Percentiles rank a stretch among this genome's conserved stretches.
phyloP scores from a whole-genome alignment of 2,329 filamentous ascomycete species.

The Hortaea werneckii region DNA sequence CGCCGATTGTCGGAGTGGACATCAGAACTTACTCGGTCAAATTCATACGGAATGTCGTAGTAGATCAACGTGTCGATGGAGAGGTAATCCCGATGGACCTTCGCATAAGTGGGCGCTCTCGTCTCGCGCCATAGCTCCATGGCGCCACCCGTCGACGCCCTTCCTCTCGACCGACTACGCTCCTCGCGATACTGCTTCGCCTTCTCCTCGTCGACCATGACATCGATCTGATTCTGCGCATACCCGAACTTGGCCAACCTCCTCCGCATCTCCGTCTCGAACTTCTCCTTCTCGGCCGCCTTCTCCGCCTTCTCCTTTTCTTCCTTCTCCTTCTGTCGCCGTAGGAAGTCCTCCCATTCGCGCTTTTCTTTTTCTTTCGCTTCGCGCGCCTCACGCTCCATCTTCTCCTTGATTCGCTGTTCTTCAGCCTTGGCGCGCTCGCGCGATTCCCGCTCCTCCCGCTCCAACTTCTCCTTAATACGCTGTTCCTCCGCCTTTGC shows the following conservation, averaged over 20 bases:
- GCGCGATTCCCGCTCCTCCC: conserved; percentile 27
- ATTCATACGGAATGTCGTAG: conserved; percentile 39
- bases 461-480: conserved; percentile 28
- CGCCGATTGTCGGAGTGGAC: neutral
- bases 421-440: conserved; percentile 32
- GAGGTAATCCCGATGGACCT: conserved; percentile 37
- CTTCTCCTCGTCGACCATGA: conserved; percentile 38
- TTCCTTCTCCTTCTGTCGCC: conserved; percentile 31
- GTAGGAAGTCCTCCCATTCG: conserved; percentile 29
- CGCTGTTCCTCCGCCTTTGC: conserved; percentile 31
- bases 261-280: conserved; percentile 38
- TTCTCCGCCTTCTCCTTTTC: conserved; percentile 29
- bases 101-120: conserved; percentile 33
- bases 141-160: conserved; percentile 2
- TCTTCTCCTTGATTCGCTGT: conserved; percentile 15
- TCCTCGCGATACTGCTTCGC: conserved; percentile 25
- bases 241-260: conserved; percentile 36
- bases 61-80: conserved; percentile 37
- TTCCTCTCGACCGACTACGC: conserved; percentile 3
- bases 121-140: neutral
- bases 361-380: conserved; percentile 34
- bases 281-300: conserved; percentile 14
- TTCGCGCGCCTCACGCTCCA: conserved; percentile 28
- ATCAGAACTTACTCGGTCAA: conserved; percentile 32
- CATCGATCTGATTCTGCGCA: conserved; percentile 38